These are phyloP conservation scores for Prosopis cineraria DNA, from an alignment of 306 rosid genomes.

Conservation along the genomic window DNA sequence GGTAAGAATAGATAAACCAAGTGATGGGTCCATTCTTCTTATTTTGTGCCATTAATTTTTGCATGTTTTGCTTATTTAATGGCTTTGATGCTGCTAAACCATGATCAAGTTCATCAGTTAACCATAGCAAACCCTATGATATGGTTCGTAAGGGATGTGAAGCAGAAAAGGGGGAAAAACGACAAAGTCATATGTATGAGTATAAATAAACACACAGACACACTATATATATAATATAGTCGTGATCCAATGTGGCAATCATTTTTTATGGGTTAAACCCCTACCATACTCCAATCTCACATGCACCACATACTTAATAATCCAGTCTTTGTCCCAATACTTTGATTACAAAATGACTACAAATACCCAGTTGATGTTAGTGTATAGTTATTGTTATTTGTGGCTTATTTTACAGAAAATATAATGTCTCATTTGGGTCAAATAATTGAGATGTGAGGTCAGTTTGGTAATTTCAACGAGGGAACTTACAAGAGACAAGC, in stretches of 20 bases:
- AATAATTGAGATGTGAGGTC: conserved; percentile 36
- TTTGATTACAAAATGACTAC: conserved; percentile 6
- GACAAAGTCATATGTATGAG: background rate
- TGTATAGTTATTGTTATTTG: background rate
- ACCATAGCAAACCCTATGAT: background rate
- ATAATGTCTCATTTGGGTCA: conserved; percentile 6
- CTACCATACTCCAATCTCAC: conserved; percentile 66
- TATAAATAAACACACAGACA: too few species aligned
- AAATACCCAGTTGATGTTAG: conserved; percentile 3
- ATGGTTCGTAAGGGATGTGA: background rate
- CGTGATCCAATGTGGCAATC: conserved; percentile 45
- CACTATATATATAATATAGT: too few species aligned
- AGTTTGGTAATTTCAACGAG: conserved; percentile 38
- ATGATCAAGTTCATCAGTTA: background rate
- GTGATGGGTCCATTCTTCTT: background rate
- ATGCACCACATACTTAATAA: conserved; percentile 55
- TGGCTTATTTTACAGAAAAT: background rate
- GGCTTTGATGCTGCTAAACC: background rate
- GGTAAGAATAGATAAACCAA: background rate
- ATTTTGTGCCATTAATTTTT: background rate
- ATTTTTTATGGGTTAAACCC: conserved; percentile 35
- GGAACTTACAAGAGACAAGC: conserved; percentile 44
- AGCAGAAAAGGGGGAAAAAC: background rate
- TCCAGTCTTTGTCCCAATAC: conserved; percentile 7
- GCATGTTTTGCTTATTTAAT: background rate